Percentiles rank a stretch among this genome's conserved stretches.
Evolutionary conservation across 495 filamentous ascomycete genomes (phyloP).

Genomic region (Neurospora africana): DNA sequence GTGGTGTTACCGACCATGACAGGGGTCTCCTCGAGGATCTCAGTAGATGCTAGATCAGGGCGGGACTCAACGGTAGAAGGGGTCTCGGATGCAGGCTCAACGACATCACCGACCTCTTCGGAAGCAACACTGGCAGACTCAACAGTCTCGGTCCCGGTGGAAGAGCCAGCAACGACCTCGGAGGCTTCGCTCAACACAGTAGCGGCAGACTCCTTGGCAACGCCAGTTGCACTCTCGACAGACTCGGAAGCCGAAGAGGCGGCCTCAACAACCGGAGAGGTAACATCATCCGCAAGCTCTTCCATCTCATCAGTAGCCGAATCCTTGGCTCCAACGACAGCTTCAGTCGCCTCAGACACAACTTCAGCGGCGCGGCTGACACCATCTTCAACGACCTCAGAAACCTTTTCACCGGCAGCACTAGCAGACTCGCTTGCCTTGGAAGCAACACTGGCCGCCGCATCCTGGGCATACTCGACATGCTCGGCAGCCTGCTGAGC

Average conservation of each 20-base stretch:
- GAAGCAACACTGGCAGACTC: slow-evolving; percentile 1
- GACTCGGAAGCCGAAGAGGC: background rate
- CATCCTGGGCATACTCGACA: slow-evolving; percentile 18
- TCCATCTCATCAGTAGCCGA: slow-evolving; percentile 11
- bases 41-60: slow-evolving; percentile 12
- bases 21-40: slow-evolving; percentile 16
- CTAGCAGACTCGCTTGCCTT: slow-evolving; percentile 2
- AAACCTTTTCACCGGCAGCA: slow-evolving; percentile 9
- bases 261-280: slow-evolving; percentile 2
- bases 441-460: slow-evolving; percentile 9
- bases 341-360: slow-evolving; percentile 1
- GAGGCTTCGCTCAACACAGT: background rate
- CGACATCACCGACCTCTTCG: slow-evolving; percentile 6
- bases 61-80: slow-evolving; percentile 4
- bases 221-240: background rate
- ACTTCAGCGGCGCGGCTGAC: slow-evolving; percentile 7
- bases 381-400: slow-evolving; percentile 14
- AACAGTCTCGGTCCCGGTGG: background rate
- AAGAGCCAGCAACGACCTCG: background rate
- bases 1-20: slow-evolving; percentile 17
- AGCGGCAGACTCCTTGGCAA: background rate
- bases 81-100: slow-evolving; percentile 12
- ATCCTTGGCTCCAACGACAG: slow-evolving; percentile 7
- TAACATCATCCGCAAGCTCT: slow-evolving; percentile 3
- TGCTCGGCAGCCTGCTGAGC: slow-evolving; percentile 34